Base-by-base conservation (phyloP, 805 yeast species). In the Monosporozyma yasuniensis region DNA sequence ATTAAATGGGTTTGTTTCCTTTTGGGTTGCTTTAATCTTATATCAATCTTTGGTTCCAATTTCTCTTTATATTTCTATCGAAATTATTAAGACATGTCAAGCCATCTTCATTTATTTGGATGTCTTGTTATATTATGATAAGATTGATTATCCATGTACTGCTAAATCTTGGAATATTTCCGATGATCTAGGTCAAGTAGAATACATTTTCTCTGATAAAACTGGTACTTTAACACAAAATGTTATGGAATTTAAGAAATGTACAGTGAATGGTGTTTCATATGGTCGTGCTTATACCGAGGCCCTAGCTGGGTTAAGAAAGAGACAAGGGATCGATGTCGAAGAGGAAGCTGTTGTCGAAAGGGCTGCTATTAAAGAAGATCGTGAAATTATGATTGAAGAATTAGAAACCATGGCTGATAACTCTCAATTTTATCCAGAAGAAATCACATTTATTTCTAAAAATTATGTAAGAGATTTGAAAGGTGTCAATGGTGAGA, bases 131-230 rank as follows among this genome's bases (percentile, higher is more conserved):
- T 86, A 85, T 63, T 81, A 84, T 59, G 79, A 74, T 41, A 74
- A 67, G 50, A 67, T 86, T 52, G 93, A 86, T 64, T 85, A 80
- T 60, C 93, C 95, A 1, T 86, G 95, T 63, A 81, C 84, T 6
- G 93, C 95, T 7, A 84, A 86, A 61, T 76, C 90, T 0, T 86
- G 95, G 95, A 83, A 78, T 61, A 86, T 86, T 32, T 83, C 90
- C 4, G 95, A 86, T 71, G 95, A 86, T 66, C 70, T 86, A 58
- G 95, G 95, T 28, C 95, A 86, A 65, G 81, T 86, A 56, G 95
- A 86, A 63, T 86, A 86, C 61, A 80, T 86, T 47, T 86, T 86
- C 64, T 81, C 88, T 66, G 95, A 85, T 68, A 85, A 85, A 62
- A 85, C 95, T 0, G 95, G 95, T 51, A 85, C 95, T 0, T 68